A percentile compares a stretch with the other conserved stretches of the same genome.
Evolutionary conservation across 106 monocot genomes (phyloP).

Genomic region (Gastrodia elata): DNA sequence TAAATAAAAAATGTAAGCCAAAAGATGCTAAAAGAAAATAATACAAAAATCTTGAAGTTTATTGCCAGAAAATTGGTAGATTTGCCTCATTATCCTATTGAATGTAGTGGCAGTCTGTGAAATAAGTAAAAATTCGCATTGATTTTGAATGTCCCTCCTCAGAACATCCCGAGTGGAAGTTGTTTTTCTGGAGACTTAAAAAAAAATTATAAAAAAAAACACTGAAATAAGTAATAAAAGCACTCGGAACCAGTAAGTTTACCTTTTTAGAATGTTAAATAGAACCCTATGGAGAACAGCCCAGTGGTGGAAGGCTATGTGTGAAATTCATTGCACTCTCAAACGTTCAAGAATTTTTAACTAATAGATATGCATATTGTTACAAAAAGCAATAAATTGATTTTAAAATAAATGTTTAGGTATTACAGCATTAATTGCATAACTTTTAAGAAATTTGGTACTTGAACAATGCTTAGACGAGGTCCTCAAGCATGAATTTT

Average conservation of each 20-base stretch:
- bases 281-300: too few species aligned
- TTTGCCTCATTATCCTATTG: not conserved
- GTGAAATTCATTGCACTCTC: too few species aligned
- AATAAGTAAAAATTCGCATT: not conserved
- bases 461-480: not conserved
- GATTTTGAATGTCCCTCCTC: not conserved
- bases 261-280: not conserved
- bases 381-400: not conserved
- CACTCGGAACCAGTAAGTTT: not conserved
- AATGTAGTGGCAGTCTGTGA: not conserved
- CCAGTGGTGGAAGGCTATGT: too few species aligned
- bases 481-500: not conserved
- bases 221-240: not conserved
- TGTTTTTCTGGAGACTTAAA: not conserved
- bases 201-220: not conserved
- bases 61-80: not conserved
- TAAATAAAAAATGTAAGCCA: not conserved
- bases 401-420: not conserved
- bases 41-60: not conserved
- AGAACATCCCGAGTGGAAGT: not conserved
- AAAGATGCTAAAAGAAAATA: not conserved
- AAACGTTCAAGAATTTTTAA: too few species aligned
- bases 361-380: not conserved
- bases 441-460: not conserved
- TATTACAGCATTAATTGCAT: not conserved